A percentile compares a stretch with the other conserved stretches of the same genome.
These are phyloP conservation scores for Lodderomyces oxycetoniae DNA, from an alignment of 1,139 yeast species.

Conservation along the genomic window DNA sequence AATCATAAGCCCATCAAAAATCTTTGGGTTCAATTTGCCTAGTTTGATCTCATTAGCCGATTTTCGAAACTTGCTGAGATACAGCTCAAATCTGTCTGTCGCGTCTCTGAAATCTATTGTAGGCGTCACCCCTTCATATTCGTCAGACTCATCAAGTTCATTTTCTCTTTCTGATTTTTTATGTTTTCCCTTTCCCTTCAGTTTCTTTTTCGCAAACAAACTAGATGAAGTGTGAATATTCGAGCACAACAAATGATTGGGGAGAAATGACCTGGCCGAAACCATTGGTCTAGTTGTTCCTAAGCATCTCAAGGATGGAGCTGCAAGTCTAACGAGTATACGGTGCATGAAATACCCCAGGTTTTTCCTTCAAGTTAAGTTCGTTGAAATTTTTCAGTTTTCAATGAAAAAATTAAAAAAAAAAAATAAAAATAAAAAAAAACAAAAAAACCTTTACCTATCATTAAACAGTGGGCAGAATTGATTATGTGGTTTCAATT, in stretches of 20 bases:
- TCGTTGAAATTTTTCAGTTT: no score
- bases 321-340: no score
- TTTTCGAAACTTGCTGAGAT: conserved; percentile 52
- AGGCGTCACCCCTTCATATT: conserved; percentile 16
- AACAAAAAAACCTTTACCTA: no score
- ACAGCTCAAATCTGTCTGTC: conserved; percentile 42
- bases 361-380: no score
- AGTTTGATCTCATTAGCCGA: conserved; percentile 57
- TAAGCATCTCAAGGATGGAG: no score
- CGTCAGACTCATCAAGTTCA: conserved; percentile 11
- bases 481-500: no score
- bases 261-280: no score
- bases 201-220: conserved; percentile 11
- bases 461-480: no score
- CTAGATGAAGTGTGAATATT: not conserved
- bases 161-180: conserved; percentile 17
- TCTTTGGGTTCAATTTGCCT: conserved; percentile 62
- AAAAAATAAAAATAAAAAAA: no score
- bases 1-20: conserved; percentile 59
- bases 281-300: no score
- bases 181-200: conserved; percentile 15
- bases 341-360: no score
- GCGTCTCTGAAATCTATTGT: conserved; percentile 38
- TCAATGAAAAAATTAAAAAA: not conserved
- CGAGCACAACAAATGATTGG: no score